Evolutionary conservation across 768 basidiomycete genomes (phyloP), one percentile per base, ranked within the genome.

Genomic region (Trichaptum fuscoviolaceum): DNA sequence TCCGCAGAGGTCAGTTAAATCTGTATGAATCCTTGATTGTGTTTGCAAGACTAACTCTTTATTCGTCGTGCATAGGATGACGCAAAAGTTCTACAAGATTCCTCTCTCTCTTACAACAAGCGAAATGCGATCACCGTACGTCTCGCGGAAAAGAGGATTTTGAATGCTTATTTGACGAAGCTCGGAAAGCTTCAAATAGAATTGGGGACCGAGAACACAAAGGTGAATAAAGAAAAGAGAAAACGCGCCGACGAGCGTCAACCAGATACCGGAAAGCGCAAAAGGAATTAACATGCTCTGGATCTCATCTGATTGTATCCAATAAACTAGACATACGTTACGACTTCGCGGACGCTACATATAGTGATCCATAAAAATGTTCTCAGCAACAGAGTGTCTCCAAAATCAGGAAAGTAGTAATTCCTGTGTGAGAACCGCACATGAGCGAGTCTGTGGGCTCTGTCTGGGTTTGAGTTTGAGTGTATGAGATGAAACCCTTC

Each of bases 121-220:
- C 80, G 79, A 67, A 80, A 87, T 66, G 93, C 94, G 0, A 73
- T 89, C 8, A 77, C 91, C 60, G 92, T 95, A 15, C 83, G 94
- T 36, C 73, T 92, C 10, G 91, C 92, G 4, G 94, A 96, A 78
- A 94, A 94, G 77, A 77, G 83, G 25, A 87, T 95, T 15, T 71
- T 95, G 64, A 72, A 71, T 1, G 70, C 42, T 5, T 52, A 52
- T 12, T 4, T 52, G 42, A 52, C 42, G 10, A 52, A 52, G 15
- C 42, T 52, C 42, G 42, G 20, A 52, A 12, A 52, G 20, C 42
- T 52, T 52, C 15, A 52, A 52, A 12, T 3, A 2, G 42, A 4
- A 52, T 12, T 52, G 10, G 6, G 20, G 20, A 6, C 42, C 5
- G 42, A 12, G 12, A 52, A 52, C 20, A 12, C 12, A 12, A 52